Percentiles rank a stretch among this genome's conserved stretches.
Evolutionary conservation across 257 asterid species (phyloP).

Genomic region (Salvia hispanica): DNA sequence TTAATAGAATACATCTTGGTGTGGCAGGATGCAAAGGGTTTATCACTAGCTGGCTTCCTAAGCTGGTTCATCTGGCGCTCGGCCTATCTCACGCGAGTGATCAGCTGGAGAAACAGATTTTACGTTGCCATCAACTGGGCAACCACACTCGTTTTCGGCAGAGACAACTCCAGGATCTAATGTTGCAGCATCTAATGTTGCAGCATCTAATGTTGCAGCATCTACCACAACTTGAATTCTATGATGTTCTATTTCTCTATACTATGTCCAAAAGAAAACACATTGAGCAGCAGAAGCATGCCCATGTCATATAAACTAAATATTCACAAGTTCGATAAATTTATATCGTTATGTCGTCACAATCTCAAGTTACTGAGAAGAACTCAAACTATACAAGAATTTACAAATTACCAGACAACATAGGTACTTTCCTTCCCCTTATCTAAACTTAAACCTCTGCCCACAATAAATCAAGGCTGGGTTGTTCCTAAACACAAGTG

Average conservation of each 20-base stretch:
- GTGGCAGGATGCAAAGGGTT: constrained; percentile 64
- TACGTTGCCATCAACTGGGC: constrained; percentile 91
- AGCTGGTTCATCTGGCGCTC: constrained; percentile 93
- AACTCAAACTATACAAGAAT: constrained; percentile 44
- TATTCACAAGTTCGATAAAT: constrained; percentile 21
- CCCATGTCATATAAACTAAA: background rate
- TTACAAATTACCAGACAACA: constrained; percentile 36
- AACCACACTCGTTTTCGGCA: constrained; percentile 80
- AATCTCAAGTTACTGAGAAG: constrained; percentile 26
- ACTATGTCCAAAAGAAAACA: too few relatives aligned
- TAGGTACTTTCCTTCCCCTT: constrained; percentile 30
- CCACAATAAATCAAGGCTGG: constrained; percentile 54
- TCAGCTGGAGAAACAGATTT: constrained; percentile 93
- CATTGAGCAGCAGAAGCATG: constrained; percentile 2
- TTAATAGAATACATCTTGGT: background rate
- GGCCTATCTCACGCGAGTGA: constrained; percentile 77
- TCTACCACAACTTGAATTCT: background rate
- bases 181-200: background rate
- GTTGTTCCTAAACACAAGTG: constrained; percentile 39
- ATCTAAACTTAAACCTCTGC: constrained; percentile 52
- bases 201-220: constrained; percentile 41
- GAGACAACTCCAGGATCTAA: constrained; percentile 76
- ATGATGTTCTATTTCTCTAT: background rate
- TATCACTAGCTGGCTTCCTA: constrained; percentile 65
- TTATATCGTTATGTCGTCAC: constrained; percentile 28